These are phyloP conservation scores for Creolimax fragrantissima DNA, from an alignment of 78 protist species.

Conservation along the genomic window DNA sequence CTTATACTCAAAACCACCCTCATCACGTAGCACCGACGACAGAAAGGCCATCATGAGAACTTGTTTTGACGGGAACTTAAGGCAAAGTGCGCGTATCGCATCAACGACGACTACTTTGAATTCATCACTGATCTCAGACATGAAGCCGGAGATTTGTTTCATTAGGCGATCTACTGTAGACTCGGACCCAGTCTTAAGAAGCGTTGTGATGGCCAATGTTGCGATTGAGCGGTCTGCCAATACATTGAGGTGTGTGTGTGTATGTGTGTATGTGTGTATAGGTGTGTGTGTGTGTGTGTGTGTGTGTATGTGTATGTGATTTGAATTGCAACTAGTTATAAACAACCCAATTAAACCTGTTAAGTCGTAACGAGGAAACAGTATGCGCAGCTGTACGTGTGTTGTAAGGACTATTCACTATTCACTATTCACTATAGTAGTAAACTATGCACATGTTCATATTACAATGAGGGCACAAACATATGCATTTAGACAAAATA, in stretches of 20 bases:
- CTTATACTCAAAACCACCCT: conserved; percentile 27
- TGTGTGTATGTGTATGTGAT: background rate
- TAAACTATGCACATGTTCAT: no score
- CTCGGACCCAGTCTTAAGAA: conserved; percentile 89
- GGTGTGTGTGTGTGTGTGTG: background rate
- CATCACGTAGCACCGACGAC: conserved; percentile 46
- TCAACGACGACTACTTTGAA: conserved; percentile 84
- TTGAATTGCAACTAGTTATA: no score
- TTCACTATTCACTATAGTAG: no score
- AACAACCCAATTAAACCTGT: no score
- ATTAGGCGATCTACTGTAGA: conserved; percentile 82
- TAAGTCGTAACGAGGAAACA: no score
- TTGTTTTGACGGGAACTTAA: conserved; percentile 72
- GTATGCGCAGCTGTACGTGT: no score
- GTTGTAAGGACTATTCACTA: no score
- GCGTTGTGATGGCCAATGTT: conserved; percentile 94
- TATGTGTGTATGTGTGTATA: background rate
- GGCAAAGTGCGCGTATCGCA: conserved; percentile 73
- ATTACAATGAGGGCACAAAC: no score
- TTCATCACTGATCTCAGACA: conserved; percentile 90
- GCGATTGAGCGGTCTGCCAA: conserved; percentile 82
- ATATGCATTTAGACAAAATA: no score
- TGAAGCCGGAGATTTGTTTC: conserved; percentile 83
- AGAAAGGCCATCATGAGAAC: conserved; percentile 46
- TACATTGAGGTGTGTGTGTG: background rate